These are phyloP conservation scores for Akanthomyces uredinophilus DNA, from an alignment of 2,329 filamentous ascomycete genomes.

Conservation along the genomic window DNA sequence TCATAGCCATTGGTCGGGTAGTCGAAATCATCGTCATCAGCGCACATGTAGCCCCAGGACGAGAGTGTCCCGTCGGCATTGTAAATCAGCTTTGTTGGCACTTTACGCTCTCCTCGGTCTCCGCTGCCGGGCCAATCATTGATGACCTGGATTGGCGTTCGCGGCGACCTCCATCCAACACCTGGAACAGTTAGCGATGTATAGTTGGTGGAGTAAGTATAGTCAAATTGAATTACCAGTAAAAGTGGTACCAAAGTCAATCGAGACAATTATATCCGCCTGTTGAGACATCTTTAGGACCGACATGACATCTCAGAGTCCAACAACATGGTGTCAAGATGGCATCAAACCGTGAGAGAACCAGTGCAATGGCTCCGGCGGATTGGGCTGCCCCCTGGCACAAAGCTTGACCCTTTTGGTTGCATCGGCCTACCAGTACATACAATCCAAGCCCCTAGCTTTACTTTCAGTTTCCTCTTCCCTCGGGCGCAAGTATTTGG, in stretches of 20 bases:
- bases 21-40: conserved; percentile 36
- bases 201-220: not conserved
- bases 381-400: not conserved
- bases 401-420: not conserved
- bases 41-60: conserved; percentile 50
- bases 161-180: conserved; percentile 34
- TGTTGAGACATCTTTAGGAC: conserved; percentile 18
- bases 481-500: not conserved
- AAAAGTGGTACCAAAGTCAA: conserved; percentile 43
- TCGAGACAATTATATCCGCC: conserved; percentile 37
- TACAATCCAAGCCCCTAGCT: not conserved
- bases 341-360: not conserved
- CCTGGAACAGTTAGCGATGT: conserved; percentile 21
- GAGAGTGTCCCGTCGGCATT: conserved; percentile 36
- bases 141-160: conserved; percentile 39
- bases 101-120: conserved; percentile 50
- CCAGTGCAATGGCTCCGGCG: not conserved
- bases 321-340: not conserved
- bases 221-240: conserved; percentile 34
- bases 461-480: not conserved
- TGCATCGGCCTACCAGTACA: not conserved
- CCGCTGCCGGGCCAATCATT: conserved; percentile 51
- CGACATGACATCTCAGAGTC: not conserved
- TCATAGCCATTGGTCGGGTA: conserved; percentile 21
- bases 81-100: conserved; percentile 47